Evolutionary conservation across 2,329 filamentous ascomycete species (phyloP).

Genomic region (Eutypella sp.): DNA sequence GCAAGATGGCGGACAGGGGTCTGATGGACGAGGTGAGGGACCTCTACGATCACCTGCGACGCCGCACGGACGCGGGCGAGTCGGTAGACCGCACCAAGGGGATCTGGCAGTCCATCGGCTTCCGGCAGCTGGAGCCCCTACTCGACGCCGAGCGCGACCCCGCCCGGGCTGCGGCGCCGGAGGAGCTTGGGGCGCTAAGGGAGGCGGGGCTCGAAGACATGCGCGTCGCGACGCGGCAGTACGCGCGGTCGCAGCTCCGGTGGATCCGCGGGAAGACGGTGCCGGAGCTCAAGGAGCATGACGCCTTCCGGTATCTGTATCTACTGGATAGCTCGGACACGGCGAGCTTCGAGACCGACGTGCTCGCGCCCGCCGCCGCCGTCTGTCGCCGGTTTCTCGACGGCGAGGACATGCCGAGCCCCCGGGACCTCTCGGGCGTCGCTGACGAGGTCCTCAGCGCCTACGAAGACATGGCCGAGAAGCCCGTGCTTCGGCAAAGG

Average conservation of each 20-base stretch:
- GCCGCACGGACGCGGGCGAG: constrained; percentile 37
- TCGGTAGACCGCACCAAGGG: constrained; percentile 69
- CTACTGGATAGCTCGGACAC: constrained; percentile 76
- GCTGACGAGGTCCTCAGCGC: constrained; percentile 53
- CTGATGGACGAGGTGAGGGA: constrained; percentile 45
- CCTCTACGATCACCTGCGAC: constrained; percentile 37
- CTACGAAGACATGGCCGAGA: constrained; percentile 49
- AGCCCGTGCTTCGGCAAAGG: constrained; percentile 33
- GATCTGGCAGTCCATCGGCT: constrained; percentile 96
- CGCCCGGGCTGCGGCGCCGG: constrained; percentile 15
- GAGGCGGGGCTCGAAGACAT: constrained; percentile 64
- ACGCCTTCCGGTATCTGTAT: constrained; percentile 58
- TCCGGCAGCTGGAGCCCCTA: constrained; percentile 82
- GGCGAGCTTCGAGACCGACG: constrained; percentile 54
- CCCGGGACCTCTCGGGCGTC: constrained; percentile 42
- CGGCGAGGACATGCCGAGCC: constrained; percentile 47
- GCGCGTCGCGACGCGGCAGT: constrained; percentile 79
- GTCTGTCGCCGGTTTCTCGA: constrained; percentile 61
- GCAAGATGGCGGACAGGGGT: constrained; percentile 68
- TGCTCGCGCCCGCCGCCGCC: constrained; percentile 58
- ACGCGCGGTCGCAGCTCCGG: constrained; percentile 75
- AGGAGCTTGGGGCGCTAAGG: constrained; percentile 52
- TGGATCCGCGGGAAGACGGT: constrained; percentile 87
- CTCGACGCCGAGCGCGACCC: constrained; percentile 41
- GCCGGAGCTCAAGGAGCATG: constrained; percentile 56